Evolutionary conservation across 495 filamentous ascomycete species (phyloP).

Genomic region (Cudoniella acicularis): DNA sequence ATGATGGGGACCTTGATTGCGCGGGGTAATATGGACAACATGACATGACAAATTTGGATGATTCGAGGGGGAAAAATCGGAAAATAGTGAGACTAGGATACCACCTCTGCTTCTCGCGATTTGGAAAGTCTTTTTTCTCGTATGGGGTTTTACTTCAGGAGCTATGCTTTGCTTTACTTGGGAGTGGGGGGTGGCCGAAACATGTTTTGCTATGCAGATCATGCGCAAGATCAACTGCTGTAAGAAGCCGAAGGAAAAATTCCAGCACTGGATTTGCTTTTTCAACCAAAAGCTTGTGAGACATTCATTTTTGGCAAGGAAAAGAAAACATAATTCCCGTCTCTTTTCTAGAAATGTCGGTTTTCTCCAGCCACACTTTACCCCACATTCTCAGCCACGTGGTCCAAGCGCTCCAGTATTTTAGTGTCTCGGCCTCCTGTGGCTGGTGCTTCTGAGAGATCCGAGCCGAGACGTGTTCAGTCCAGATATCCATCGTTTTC

Average conservation of each 20-base stretch:
- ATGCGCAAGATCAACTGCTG: no score
- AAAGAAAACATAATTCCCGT: not conserved
- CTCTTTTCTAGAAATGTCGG: not conserved
- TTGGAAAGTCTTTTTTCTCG: not conserved
- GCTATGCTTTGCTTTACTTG: not conserved
- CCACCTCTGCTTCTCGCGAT: not conserved
- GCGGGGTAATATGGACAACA: not conserved
- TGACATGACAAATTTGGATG: not conserved
- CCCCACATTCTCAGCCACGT: not conserved
- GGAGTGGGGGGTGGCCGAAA: no score
- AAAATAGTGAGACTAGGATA: not conserved
- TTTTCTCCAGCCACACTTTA: constrained; percentile 1
- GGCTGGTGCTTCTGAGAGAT: not conserved
- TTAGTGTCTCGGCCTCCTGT: not conserved
- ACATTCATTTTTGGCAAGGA: not conserved
- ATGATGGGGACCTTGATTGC: constrained; percentile 2
- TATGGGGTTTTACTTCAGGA: no score
- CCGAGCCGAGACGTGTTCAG: constrained; percentile 2
- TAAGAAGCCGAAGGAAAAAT: no score
- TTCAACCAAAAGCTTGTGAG: no score
- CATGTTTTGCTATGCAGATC: no score
- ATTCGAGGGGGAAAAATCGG: not conserved
- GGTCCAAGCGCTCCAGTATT: not conserved
- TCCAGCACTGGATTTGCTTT: no score
- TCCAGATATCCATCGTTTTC: not conserved